A percentile compares a stretch with the other conserved stretches of the same genome.
These are phyloP conservation scores for Asterella californica DNA, from an alignment of 225 moss, liverwort and hornwort species.

Conservation along the genomic window DNA sequence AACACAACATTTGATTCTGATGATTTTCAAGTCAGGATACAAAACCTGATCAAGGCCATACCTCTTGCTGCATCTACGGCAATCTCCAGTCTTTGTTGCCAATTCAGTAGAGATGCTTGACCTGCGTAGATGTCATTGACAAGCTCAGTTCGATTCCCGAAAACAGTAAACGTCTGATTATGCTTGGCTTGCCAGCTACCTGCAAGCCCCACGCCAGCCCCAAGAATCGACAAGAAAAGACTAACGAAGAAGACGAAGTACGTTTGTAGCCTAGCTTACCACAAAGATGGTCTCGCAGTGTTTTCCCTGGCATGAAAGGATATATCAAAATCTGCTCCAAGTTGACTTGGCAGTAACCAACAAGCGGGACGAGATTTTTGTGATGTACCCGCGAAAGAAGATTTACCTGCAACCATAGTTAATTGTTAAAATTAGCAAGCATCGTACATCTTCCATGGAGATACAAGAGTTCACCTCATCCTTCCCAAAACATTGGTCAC, in stretches of 20 bases:
- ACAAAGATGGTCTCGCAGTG: constrained; percentile 28
- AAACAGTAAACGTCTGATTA: neutral
- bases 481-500: neutral
- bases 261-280: constrained; percentile 4
- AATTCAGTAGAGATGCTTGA: constrained; percentile 19
- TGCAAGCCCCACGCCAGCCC: neutral
- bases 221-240: neutral
- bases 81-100: constrained; percentile 23
- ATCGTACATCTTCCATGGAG: neutral
- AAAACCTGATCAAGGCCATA: neutral
- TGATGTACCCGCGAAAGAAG: neutral
- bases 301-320: constrained; percentile 27
- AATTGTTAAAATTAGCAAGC: neutral
- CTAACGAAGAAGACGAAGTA: neutral
- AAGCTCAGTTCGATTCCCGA: neutral
- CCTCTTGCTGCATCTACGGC: constrained; percentile 2
- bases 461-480: too few species aligned
- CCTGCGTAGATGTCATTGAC: constrained; percentile 1
- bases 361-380: constrained; percentile 26
- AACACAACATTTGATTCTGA: neutral
- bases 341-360: constrained; percentile 26
- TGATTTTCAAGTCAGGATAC: neutral
- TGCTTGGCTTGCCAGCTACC: neutral
- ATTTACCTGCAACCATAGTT: neutral
- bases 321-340: constrained; percentile 28